Evolutionary conservation across 1,284 basidiomycete species (phyloP).

Genomic region (Sporisorium graminicola): DNA sequence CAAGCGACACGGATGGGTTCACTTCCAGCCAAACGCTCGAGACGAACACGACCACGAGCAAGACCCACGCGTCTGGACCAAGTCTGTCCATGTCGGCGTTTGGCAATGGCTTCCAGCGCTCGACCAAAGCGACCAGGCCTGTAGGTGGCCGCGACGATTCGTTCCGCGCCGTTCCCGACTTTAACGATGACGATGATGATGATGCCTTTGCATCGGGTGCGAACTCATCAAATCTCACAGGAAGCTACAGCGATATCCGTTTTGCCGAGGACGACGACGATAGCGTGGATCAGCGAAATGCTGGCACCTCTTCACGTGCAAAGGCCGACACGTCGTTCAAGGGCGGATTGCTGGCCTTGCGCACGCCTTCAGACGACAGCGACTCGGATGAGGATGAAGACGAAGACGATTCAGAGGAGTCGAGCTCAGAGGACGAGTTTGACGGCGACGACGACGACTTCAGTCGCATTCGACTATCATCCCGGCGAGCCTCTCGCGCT

Average conservation of each 20-base stretch:
- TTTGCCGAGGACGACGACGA: constrained; percentile 74
- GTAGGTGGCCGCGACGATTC: constrained; percentile 31
- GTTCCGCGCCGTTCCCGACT: constrained; percentile 44
- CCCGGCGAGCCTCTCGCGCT: constrained; percentile 35
- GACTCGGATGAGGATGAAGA: constrained; percentile 13
- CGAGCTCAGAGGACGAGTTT: constrained; percentile 36
- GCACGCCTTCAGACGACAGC: constrained; percentile 38
- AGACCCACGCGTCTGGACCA: constrained; percentile 46
- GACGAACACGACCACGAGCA: constrained; percentile 51
- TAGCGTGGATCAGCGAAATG: constrained; percentile 18
- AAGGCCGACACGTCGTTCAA: constrained; percentile 23
- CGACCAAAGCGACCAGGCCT: not conserved
- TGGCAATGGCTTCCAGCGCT: constrained; percentile 39
- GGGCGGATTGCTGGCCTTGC: constrained; percentile 27
- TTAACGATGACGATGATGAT: constrained; percentile 65
- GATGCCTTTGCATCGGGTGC: constrained; percentile 63
- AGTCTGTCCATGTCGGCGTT: constrained; percentile 46
- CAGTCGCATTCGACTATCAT: constrained; percentile 44
- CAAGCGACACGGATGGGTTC: constrained; percentile 43
- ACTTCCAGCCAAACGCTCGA: constrained; percentile 39
- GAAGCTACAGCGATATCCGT: constrained; percentile 72
- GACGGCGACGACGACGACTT: constrained; percentile 39
- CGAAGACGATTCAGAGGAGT: constrained; percentile 28
- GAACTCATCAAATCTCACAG: constrained; percentile 73
- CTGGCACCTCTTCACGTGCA: constrained; percentile 10